These are phyloP conservation scores for Talaromyces adpressus DNA, from an alignment of 495 filamentous ascomycete genomes.

Conservation along the genomic window DNA sequence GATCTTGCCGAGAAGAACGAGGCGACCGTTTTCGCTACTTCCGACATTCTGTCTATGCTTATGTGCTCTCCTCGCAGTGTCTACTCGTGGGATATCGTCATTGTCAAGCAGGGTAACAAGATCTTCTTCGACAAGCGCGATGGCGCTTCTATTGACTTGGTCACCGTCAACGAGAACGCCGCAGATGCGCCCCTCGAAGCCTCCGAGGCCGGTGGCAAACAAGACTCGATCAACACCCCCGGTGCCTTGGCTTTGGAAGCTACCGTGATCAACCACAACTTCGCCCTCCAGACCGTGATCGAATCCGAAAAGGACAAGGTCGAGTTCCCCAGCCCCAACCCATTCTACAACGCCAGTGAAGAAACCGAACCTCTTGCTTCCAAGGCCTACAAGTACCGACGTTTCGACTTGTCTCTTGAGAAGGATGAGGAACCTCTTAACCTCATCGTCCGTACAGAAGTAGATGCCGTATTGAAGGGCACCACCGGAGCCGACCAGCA, in stretches of 20 bases:
- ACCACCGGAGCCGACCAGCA: slow-evolving; percentile 81
- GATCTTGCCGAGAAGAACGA: slow-evolving; percentile 94
- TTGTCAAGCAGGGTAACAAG: slow-evolving; percentile 84
- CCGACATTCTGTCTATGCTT: slow-evolving; percentile 95
- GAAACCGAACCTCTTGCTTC: slow-evolving; percentile 88
- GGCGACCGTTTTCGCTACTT: slow-evolving; percentile 93
- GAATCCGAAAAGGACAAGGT: slow-evolving; percentile 73
- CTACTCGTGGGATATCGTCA: slow-evolving; percentile 97
- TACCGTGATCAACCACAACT: slow-evolving; percentile 99
- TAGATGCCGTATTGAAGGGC: slow-evolving; percentile 94
- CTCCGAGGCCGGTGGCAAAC: slow-evolving; percentile 71
- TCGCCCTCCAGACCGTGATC: slow-evolving; percentile 84
- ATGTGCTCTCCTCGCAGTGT: slow-evolving; percentile 96
- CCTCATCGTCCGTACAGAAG: slow-evolving; percentile 89
- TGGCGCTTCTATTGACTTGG: slow-evolving; percentile 86
- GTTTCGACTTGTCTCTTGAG: slow-evolving; percentile 90
- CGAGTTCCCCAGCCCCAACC: slow-evolving; percentile 80
- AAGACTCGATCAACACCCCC: slow-evolving; percentile 90
- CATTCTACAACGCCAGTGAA: slow-evolving; percentile 91
- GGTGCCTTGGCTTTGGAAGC: slow-evolving; percentile 87
- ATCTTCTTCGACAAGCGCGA: slow-evolving; percentile 98
- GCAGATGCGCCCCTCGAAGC: slow-evolving; percentile 87
- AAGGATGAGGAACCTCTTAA: slow-evolving; percentile 86
- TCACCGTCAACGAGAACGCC: slow-evolving; percentile 99
- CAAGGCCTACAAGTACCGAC: slow-evolving; percentile 96